A percentile compares a stretch with the other conserved stretches of the same genome.
Evolutionary conservation across 345 rosid genomes (phyloP).

Genomic region (Corchorus olitorius): DNA sequence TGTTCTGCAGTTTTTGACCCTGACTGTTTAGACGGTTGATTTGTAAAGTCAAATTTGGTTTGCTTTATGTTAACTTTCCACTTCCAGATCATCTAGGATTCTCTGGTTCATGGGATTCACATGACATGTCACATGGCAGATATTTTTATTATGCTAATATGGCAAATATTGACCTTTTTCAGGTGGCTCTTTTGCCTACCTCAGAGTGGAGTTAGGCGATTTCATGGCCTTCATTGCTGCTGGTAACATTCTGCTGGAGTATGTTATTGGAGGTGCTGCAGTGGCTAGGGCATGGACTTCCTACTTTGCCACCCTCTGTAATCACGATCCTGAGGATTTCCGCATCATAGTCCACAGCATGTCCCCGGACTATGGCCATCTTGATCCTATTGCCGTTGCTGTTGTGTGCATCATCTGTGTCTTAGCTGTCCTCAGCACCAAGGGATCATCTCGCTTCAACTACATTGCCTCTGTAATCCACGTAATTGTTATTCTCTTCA

Average conservation of each 20-base stretch:
- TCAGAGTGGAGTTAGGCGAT: slow-evolving; percentile 88
- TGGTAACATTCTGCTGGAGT: slow-evolving; percentile 81
- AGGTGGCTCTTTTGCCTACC: slow-evolving; percentile 93
- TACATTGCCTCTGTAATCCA: slow-evolving; percentile 74
- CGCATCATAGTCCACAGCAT: slow-evolving; percentile 51
- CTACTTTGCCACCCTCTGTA: slow-evolving; percentile 80
- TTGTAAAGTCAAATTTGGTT: neutral
- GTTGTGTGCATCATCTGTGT: slow-evolving; percentile 46
- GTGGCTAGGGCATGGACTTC: slow-evolving; percentile 88
- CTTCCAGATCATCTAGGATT: no score
- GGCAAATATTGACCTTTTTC: neutral
- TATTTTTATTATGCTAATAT: neutral
- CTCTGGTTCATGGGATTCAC: no score
- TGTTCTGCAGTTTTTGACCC: neutral
- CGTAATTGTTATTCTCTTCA: slow-evolving; percentile 62
- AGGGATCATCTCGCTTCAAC: slow-evolving; percentile 77
- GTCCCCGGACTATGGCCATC: slow-evolving; percentile 53
- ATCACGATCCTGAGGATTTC: slow-evolving; percentile 68
- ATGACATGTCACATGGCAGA: no score
- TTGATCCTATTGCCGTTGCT: slow-evolving; percentile 75
- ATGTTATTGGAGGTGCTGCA: slow-evolving; percentile 69
- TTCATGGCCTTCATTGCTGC: slow-evolving; percentile 88
- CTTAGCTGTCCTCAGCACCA: slow-evolving; percentile 68
- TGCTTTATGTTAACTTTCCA: neutral
- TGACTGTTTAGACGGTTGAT: neutral